Evolutionary conservation across 1,139 yeast species (phyloP), one percentile per base, ranked within the genome.

Genomic region (Lipomyces yarrowii): DNA sequence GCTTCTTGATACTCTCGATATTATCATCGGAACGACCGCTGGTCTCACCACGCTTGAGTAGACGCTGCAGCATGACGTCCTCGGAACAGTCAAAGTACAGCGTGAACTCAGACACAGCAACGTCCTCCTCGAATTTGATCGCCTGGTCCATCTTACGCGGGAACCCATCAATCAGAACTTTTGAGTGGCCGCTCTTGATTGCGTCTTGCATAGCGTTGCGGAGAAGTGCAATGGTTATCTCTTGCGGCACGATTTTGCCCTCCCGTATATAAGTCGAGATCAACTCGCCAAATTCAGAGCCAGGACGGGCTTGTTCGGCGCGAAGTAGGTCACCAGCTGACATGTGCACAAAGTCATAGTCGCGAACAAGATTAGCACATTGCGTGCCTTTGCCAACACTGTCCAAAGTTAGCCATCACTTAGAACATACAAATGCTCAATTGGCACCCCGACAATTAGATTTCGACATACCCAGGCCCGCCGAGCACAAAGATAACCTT

Each of bases 121-220:
- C 87, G 69, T 87, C 83, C 64, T 89, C 86, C 79, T 94, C 99
- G 77, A 94, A 94, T 46, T 94, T 90, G 60, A 90, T 70, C 0
- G 98, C 98, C 80, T 94, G 99, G 79, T 94, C 99, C 98, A 94
- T 93, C 77, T 93, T 91, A 77, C 99, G 85, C 54, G 99, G 99
- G 85, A 94, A 94, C 1, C 99, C 99, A 77, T 94, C 99, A 64
- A 94, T 86, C 74, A 94, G 81, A 77, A 93, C 94, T 70, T 83
- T 82, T 35, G 80, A 79, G 65, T 83, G 83, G 0, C 96, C 96
- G 48, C 81, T 74, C 64, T 79, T 75, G 60, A 77, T 73, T 61
- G 83, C 81, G 51, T 84, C 88, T 62, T 80, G 75, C 79, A 94
- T 92, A 13, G 97, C 97, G 70, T 89, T 88, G 73, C 88, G 86